These are phyloP conservation scores for Blastobotrys serpentis DNA, from an alignment of 1,139 yeast genomes.

Conservation along the genomic window DNA sequence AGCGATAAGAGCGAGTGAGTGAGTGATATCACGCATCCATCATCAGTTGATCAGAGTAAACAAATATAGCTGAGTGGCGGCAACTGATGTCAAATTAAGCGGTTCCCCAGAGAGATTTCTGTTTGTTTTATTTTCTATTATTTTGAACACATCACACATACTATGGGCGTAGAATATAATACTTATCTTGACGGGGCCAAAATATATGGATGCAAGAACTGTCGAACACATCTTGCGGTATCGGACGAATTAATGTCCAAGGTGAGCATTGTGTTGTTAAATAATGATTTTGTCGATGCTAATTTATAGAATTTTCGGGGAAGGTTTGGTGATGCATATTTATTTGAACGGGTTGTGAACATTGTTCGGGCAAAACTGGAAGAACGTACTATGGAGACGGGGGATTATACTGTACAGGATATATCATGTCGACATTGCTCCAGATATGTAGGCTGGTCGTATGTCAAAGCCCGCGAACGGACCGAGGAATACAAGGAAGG, in stretches of 20 bases:
- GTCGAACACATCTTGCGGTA: constrained; percentile 42
- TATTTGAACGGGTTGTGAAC: constrained; percentile 44
- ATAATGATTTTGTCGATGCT: neutral
- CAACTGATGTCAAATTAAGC: neutral
- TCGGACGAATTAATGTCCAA: constrained; percentile 39
- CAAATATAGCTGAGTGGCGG: constrained; percentile 3
- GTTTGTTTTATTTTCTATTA: neutral
- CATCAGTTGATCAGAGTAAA: neutral
- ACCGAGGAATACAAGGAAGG: constrained; percentile 74
- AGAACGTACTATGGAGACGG: constrained; percentile 62
- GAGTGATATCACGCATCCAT: neutral
- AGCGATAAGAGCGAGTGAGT: neutral
- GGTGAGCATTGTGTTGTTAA: constrained; percentile 25
- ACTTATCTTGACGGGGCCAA: constrained; percentile 34
- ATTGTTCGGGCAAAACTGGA: constrained; percentile 36
- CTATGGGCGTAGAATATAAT: constrained; percentile 40
- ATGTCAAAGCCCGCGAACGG: constrained; percentile 56
- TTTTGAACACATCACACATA: constrained; percentile 1
- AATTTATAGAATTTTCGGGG: constrained; percentile 40
- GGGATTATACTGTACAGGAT: constrained; percentile 62
- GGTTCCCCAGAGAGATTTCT: constrained; percentile 2
- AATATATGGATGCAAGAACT: constrained; percentile 41
- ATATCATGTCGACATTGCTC: constrained; percentile 68
- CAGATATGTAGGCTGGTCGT: constrained; percentile 71
- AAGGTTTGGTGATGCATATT: constrained; percentile 42